phyloP scores from a whole-genome alignment of 345 rosid species.

The Boechera divaricarpa region DNA sequence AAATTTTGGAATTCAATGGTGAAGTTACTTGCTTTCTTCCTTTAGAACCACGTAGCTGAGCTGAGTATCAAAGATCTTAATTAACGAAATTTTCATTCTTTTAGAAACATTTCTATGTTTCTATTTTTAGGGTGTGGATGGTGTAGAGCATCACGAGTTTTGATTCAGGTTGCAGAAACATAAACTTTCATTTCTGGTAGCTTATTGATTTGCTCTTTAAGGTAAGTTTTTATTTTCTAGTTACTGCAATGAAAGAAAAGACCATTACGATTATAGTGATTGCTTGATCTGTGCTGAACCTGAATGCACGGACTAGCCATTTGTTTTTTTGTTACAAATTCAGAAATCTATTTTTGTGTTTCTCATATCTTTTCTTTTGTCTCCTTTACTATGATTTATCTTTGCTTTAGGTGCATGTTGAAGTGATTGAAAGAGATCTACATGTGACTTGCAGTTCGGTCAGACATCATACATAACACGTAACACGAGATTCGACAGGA shows the following conservation, averaged over 20 bases:
- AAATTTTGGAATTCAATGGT: conserved; percentile 21
- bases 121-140: conserved; percentile 16
- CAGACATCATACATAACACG: conserved; percentile 15
- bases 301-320: conserved; percentile 6
- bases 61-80: conserved; percentile 29
- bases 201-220: conserved; percentile 7
- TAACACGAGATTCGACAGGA: conserved; percentile 30
- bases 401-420: conserved; percentile 34
- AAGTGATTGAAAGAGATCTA: conserved; percentile 26
- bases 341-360: not conserved
- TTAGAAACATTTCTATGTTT: not conserved
- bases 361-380: conserved; percentile 16
- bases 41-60: conserved; percentile 15
- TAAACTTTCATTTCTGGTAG: not conserved
- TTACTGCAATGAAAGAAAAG: not conserved
- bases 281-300: not conserved
- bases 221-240: not conserved
- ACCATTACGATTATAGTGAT: not conserved
- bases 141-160: conserved; percentile 16
- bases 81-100: not conserved
- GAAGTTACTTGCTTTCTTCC: conserved; percentile 18
- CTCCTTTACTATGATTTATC: conserved; percentile 1
- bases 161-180: not conserved
- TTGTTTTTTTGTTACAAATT: not conserved
- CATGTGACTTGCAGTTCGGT: conserved; percentile 23